phyloP scores from a whole-genome alignment of 1,139 yeast species.

The Sugiyamaella novakii region DNA sequence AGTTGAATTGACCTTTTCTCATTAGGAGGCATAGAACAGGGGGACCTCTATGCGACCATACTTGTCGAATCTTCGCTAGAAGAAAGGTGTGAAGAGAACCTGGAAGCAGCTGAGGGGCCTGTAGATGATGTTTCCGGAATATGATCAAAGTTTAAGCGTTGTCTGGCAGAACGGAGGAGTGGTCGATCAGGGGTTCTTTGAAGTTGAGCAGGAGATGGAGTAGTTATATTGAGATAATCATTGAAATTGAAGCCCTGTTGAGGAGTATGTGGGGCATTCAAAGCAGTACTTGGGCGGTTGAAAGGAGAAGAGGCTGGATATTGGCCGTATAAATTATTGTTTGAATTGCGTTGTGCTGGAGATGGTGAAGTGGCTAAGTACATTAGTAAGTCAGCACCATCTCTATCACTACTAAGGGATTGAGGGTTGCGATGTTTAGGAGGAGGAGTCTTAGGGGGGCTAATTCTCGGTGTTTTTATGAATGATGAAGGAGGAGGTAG shows the following conservation, averaged over 20 bases:
- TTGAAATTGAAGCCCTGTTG: slow-evolving; percentile 73
- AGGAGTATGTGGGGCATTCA: slow-evolving; percentile 40
- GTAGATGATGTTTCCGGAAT: slow-evolving; percentile 9
- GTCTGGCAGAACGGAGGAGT: slow-evolving; percentile 29
- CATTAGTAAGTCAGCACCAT: slow-evolving; percentile 82
- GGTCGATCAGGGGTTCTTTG: slow-evolving; percentile 26
- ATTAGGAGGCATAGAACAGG: too few species aligned
- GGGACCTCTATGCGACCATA: slow-evolving; percentile 15
- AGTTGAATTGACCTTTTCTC: too few species aligned
- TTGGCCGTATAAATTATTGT: slow-evolving; percentile 17
- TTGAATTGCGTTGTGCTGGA: slow-evolving; percentile 49
- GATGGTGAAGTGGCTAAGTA: slow-evolving; percentile 87
- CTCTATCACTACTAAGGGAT: slow-evolving; percentile 49
- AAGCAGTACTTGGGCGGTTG: slow-evolving; percentile 21
- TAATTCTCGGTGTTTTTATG: slow-evolving; percentile 22
- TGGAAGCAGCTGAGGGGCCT: slow-evolving; percentile 6
- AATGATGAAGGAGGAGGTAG: slow-evolving; percentile 12
- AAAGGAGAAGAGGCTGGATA: slow-evolving; percentile 27
- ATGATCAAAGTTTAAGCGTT: slow-evolving; percentile 28
- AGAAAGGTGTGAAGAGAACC: slow-evolving; percentile 15
- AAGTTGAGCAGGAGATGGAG: slow-evolving; percentile 60
- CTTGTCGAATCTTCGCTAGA: slow-evolving; percentile 10
- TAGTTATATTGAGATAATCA: slow-evolving; percentile 76
- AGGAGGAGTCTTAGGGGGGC: slow-evolving; percentile 34
- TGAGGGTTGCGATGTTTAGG: slow-evolving; percentile 31